Evolutionary conservation across 495 filamentous ascomycete species (phyloP), one percentile per base, ranked within the genome.

Genomic region (Tuber borchii): DNA sequence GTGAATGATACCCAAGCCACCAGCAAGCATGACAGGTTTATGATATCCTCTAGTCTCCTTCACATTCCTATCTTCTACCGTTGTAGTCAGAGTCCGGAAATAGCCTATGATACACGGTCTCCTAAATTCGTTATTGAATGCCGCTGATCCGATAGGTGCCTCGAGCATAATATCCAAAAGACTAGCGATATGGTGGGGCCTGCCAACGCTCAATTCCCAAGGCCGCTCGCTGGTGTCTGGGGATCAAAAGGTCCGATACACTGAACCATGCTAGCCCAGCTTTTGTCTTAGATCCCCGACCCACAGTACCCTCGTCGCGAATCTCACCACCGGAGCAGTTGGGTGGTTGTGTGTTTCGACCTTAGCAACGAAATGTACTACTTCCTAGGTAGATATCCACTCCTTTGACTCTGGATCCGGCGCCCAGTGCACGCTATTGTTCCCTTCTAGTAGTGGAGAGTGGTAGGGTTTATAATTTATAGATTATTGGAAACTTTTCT

Each of bases 21-120:
- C 96, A 74, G 96, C 95, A 86, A 99, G 91, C 94, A 99, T 97
- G 84, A 99, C 97, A 10, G 95, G 95, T 85, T 99, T 99, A 86
- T 97, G 95, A 80, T 97, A 99, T 22, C 95, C 95, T 79, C 95
- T 87, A 70, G 92, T 85, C 71, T 98, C 95, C 69, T 87, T 86
- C 45, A 88, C 89, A 73, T 88, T 88, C n/a, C 85, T 87, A 26
- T 88, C 84, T 71, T 89, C 85, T 69, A 91, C 87, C 61, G 90
- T 86, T 37, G 88, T 91, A 31, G 95, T 87, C 5, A 99, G 86
- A 0, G 95, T 98, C 71, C 94, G 88, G 86, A 98, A 98, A 82
- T 93, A 93, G 40, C 96, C 95, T 0, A 90, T 86, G 39, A 94
- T 93, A 82, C 91, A 93, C 48, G 96, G 95, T 26, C 96, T 88